Conservation (phyloP, 306 rosid species). For the Vigna hirtella region DNA sequence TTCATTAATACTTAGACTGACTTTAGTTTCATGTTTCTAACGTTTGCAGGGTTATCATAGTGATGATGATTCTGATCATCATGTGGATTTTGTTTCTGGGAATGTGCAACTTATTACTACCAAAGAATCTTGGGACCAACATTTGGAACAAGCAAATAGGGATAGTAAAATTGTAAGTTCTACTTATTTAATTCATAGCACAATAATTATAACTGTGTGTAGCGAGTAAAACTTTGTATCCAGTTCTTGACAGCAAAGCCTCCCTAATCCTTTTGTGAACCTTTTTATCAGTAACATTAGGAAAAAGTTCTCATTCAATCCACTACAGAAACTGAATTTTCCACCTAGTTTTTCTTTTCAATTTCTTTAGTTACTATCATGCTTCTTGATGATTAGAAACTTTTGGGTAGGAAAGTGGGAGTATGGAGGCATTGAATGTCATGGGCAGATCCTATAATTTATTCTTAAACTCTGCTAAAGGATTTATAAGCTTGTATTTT, state of each 20-base stretch:
- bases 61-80: constrained; percentile 59
- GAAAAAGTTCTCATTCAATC: not conserved
- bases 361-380: not conserved
- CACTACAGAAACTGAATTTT: too few species aligned
- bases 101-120: constrained; percentile 74
- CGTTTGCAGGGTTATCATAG: constrained; percentile 47
- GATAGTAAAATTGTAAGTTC: constrained; percentile 71
- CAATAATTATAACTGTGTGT: not conserved
- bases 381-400: not conserved
- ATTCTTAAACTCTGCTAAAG: too few species aligned
- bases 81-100: constrained; percentile 62
- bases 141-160: constrained; percentile 74
- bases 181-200: constrained; percentile 19
- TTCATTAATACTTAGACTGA: constrained; percentile 29
- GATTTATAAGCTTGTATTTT: not conserved
- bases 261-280: not conserved
- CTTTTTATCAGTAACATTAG: not conserved
- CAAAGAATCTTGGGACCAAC: constrained; percentile 74
- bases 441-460: too few species aligned
- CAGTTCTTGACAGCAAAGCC: not conserved
- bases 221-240: constrained; percentile 12
- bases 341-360: too few species aligned
- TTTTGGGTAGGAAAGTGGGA: not conserved
- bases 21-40: constrained; percentile 36
- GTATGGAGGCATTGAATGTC: not conserved